A percentile compares a stretch with the other conserved stretches of the same genome.
Conservation (phyloP, 179 eudicot genomes). For the Beta corolliflora region DNA sequence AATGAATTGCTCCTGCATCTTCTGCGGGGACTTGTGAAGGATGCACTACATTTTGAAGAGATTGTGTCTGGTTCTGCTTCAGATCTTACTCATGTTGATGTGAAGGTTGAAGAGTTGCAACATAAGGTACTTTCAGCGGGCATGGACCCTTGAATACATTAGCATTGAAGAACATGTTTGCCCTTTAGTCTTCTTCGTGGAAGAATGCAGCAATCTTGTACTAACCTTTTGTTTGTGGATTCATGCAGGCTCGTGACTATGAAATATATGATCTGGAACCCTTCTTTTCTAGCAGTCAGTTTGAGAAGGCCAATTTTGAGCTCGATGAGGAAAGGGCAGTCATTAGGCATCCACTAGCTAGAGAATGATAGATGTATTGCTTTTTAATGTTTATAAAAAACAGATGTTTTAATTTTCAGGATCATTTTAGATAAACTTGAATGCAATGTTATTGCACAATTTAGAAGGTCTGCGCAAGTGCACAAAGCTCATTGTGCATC, state of each 20-base stretch:
- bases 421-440: not conserved
- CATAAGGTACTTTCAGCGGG: constrained; percentile 58
- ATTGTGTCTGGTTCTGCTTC: constrained; percentile 58
- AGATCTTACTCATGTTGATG: constrained; percentile 58
- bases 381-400: not conserved
- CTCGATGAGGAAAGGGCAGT: constrained; percentile 62
- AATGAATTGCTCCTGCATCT: constrained; percentile 72
- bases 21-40: constrained; percentile 81
- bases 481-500: too few relatives aligned
- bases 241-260: constrained; percentile 71
- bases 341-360: constrained; percentile 59
- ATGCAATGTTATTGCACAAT: not conserved
- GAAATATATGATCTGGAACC: constrained; percentile 75
- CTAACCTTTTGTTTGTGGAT: constrained; percentile 1
- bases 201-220: not conserved
- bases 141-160: not conserved
- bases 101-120: constrained; percentile 76
- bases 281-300: constrained; percentile 72
- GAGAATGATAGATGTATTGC: constrained; percentile 8
- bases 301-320: constrained; percentile 61
- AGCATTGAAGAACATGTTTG: not conserved
- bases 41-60: constrained; percentile 79
- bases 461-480: too few relatives aligned
- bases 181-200: not conserved
- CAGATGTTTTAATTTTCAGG: not conserved